These are phyloP conservation scores for Kazachstania taianensis DNA, from an alignment of 805 yeast species.

Conservation along the genomic window DNA sequence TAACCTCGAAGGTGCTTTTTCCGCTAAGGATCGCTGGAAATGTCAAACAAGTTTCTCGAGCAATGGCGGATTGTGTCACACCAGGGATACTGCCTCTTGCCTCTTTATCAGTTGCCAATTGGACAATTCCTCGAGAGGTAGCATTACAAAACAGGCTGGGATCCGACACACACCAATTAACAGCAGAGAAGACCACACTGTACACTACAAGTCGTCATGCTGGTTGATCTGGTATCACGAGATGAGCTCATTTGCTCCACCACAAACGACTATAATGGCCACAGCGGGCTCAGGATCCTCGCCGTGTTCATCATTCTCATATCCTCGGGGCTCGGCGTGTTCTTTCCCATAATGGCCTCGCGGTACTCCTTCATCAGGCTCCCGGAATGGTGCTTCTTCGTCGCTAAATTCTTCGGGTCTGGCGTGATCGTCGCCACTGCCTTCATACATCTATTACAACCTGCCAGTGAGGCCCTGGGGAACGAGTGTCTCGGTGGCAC, in stretches of 20 bases:
- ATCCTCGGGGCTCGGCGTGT: conserved; percentile 49
- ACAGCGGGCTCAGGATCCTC: conserved; percentile 38
- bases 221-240: no score
- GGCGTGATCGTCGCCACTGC: conserved; percentile 75
- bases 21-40: no score
- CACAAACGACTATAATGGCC: conserved; percentile 39
- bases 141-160: no score
- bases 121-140: no score
- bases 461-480: conserved; percentile 32
- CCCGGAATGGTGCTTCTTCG: conserved; percentile 54
- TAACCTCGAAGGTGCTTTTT: conserved; percentile 4
- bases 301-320: conserved; percentile 52
- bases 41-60: no score
- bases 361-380: conserved; percentile 45
- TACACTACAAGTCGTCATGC: no score
- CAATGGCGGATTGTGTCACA: no score
- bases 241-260: no score
- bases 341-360: conserved; percentile 54
- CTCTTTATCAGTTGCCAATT: no score
- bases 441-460: conserved; percentile 53
- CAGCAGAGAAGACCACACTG: no score
- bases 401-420: conserved; percentile 63
- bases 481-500: conserved; percentile 55
- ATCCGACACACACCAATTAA: no score
- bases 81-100: no score